Evolutionary conservation across 2,329 filamentous ascomycete species (phyloP), one percentile per base, ranked within the genome.

Genomic region (Nemania diffusa): DNA sequence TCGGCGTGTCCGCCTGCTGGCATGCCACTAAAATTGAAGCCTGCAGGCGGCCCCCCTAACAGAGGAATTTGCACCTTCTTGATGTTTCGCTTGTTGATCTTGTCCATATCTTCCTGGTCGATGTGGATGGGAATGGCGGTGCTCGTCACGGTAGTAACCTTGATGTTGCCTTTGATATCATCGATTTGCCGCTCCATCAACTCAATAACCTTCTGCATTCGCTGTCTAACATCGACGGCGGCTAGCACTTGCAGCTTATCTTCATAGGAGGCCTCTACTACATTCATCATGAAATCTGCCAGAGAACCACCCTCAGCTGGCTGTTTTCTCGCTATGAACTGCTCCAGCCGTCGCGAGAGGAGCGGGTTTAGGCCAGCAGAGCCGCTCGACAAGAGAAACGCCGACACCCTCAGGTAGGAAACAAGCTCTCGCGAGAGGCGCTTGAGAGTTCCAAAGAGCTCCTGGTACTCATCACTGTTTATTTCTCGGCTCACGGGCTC

Each of bases 281-380:
- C 87, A 77, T 97, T 97, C 44, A 93, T 91, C 93, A 99, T 97
- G 78, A 98, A 98, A 78, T 99, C 96, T 6, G 96, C 95, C 9
- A 99, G 85, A 8, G 89, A 83, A 1, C 95, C 95, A 1, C 94
- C 94, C 72, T 98, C 94, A 48, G 88, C 84, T 57, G 96, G 79
- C 66, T 93, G 90, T 77, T 96, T 97, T 78, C 91, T 90, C 34
- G 90, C 86, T 70, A 99, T 97, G 79, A 93, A 96, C 60, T 94
- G 82, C 75, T 98, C 94, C 50, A 99, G 87, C 59, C 94, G 89
- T 57, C 94, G 89, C 0, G 93, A 93, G 59, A 98, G 86, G n/a
- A 95, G 83, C 0, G 95, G 94, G 3, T 94, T 94, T 17, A 98
- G 82, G 3, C 86, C 85, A 0, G 88, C 85, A 24, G 87, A 84